Evolutionary conservation across 73 alveolate genomes (phyloP).

Genomic region (Symbiodinium pilosum): DNA sequence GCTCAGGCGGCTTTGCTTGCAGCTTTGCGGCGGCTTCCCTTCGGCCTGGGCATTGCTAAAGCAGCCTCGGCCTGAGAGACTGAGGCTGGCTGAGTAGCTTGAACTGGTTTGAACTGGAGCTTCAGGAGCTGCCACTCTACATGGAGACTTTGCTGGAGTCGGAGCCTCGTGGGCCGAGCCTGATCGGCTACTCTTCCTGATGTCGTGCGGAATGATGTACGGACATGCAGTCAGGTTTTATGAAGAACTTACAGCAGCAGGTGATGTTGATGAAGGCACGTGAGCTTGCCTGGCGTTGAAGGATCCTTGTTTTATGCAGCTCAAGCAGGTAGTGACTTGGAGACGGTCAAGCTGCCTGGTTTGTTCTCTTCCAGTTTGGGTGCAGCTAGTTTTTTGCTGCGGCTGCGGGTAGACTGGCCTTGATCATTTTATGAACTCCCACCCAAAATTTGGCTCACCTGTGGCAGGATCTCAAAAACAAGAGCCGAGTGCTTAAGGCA

Average conservation of each 20-base stretch:
- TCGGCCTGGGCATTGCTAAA: not conserved
- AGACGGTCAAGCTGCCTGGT: not conserved
- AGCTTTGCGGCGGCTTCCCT: slow-evolving; percentile 8
- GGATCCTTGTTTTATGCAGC: too few relatives aligned
- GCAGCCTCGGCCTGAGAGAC: not conserved
- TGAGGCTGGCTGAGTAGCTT: not conserved
- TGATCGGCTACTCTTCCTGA: not conserved
- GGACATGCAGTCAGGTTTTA: not conserved
- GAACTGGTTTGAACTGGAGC: not conserved
- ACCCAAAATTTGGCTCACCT: too few relatives aligned
- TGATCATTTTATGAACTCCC: too few relatives aligned
- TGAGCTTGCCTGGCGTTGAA: too few relatives aligned
- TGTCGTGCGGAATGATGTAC: too few relatives aligned
- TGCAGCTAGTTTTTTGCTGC: too few relatives aligned
- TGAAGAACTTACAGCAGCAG: not conserved
- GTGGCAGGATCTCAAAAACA: too few relatives aligned
- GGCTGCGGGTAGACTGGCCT: too few relatives aligned
- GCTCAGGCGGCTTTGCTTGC: slow-evolving; percentile 32
- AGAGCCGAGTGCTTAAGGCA: too few relatives aligned
- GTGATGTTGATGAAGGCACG: not conserved
- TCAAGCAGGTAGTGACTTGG: not conserved
- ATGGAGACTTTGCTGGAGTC: slow-evolving; percentile 36
- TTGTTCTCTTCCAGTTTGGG: too few relatives aligned
- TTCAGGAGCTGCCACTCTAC: slow-evolving; percentile 48
- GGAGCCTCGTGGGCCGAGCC: not conserved